phyloP scores from a whole-genome alignment of 768 basidiomycete species.

The Trametes cingulata region DNA sequence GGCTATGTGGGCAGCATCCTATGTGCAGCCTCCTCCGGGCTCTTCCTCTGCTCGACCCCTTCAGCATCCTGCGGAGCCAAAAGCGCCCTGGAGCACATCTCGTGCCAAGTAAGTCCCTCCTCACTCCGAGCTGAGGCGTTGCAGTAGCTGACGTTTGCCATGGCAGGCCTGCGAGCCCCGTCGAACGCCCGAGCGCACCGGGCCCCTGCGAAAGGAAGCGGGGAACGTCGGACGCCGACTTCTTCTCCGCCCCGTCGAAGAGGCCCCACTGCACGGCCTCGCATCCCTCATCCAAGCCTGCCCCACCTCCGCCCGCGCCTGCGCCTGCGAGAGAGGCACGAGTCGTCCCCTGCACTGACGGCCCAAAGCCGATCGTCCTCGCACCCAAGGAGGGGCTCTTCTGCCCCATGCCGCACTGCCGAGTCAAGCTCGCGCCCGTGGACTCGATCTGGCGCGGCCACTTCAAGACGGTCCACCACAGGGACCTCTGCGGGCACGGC shows the following conservation, averaged over 20 bases:
- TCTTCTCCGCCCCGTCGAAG: background rate
- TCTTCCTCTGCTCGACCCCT: too few relatives aligned
- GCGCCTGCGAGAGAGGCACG: background rate
- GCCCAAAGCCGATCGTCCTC: constrained; percentile 1
- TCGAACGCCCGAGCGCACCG: too few relatives aligned
- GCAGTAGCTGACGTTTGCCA: too few relatives aligned
- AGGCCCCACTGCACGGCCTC: background rate
- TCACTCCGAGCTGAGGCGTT: background rate
- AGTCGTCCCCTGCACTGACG: background rate
- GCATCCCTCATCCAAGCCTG: background rate
- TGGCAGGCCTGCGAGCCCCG: too few relatives aligned
- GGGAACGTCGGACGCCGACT: background rate
- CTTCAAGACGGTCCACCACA: constrained; percentile 4
- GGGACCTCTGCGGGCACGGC: background rate
- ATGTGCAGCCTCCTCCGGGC: too few relatives aligned
- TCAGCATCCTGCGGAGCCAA: too few relatives aligned
- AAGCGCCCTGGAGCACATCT: too few relatives aligned
- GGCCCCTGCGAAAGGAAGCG: background rate
- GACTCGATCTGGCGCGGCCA: constrained; percentile 9
- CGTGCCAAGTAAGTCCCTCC: background rate
- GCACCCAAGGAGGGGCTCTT: background rate
- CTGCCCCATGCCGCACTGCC: constrained; percentile 9
- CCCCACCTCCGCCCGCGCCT: background rate
- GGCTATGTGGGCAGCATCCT: too few relatives aligned
- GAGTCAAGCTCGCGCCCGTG: background rate